Evolutionary conservation across 2,329 filamentous ascomycete species (phyloP), one percentile per base, ranked within the genome.

Genomic region (Chrysosporium keratinophilum): DNA sequence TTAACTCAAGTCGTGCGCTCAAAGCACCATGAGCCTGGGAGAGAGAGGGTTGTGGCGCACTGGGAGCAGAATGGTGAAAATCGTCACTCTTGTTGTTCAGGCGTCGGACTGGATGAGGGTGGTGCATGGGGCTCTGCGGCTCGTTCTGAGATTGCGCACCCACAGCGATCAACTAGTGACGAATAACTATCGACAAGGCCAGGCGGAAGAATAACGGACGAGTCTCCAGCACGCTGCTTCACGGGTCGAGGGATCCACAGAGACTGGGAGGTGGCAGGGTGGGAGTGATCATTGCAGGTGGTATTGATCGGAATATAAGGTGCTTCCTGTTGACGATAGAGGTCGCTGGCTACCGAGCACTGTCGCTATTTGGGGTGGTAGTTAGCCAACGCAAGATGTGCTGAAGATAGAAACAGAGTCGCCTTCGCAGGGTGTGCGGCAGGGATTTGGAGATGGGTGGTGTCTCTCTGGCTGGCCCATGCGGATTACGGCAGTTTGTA

Each of bases 1-100:
- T 71, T 77, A 37, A 31, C 51, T 54, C 52, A 44, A 35, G 52
- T 34, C 40, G 50, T 44, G 34, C 51, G 34, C 56, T 51, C 52
- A 54, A 54, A 51, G 51, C 53, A 60, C 58, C 58, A 58, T 60
- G 40, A 46, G 58, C 50, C 23, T 50, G 43, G 28, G 33, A 45
- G 23, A 14, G 43, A 31, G 31, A 34, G 17, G 42, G 7, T 39
- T 15, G 43, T 41, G 39, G 47, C 48, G 31, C 52, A 41, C 15
- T 40, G 20, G 28, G 41, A 47, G 9, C 34, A 14, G 15, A 23
- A 5, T n/a, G 31, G 20, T 11, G 41, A 14, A 40, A 33, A 14
- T 48, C 37, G 33, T 52, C 39, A 19, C 45, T 45, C 45, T 41
- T 42, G 37, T 46, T 35, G 40, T 34, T 33, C n/a, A 45, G 43